Conservation (phyloP, 2,329 filamentous ascomycete genomes). For the Claviceps pazoutovae region DNA sequence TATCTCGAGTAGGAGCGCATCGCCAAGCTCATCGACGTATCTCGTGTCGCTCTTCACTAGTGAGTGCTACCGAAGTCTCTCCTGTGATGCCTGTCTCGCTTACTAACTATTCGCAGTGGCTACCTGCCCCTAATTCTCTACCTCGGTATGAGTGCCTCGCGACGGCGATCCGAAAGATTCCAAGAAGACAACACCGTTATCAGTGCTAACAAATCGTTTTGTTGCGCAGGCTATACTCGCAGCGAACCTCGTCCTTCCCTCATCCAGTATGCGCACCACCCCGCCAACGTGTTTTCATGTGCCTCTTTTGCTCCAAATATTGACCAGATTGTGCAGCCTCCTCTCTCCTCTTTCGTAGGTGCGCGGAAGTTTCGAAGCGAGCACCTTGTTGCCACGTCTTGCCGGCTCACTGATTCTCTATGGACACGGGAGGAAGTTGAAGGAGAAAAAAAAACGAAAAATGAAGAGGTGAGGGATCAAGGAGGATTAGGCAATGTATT, state of each 20-base stretch:
- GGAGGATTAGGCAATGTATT: neutral
- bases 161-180: neutral
- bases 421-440: neutral
- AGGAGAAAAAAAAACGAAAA: neutral
- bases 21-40: constrained; percentile 88
- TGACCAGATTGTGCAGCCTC: constrained; percentile 29
- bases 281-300: neutral
- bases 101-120: constrained; percentile 47
- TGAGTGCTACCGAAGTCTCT: constrained; percentile 30
- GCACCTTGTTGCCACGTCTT: neutral
- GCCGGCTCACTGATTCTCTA: neutral
- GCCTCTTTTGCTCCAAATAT: neutral
- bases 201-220: constrained; percentile 12
- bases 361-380: neutral
- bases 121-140: constrained; percentile 96
- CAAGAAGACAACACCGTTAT: neutral
- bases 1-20: constrained; percentile 67
- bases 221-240: constrained; percentile 67
- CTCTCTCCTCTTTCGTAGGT: constrained; percentile 49
- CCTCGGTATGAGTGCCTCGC: constrained; percentile 48
- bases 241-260: constrained; percentile 77
- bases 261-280: constrained; percentile 33
- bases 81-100: neutral
- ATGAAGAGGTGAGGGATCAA: neutral
- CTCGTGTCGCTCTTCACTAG: constrained; percentile 91